Base-by-base conservation (phyloP, 208 protist genomes). In the Angomonas ambiguus region DNA sequence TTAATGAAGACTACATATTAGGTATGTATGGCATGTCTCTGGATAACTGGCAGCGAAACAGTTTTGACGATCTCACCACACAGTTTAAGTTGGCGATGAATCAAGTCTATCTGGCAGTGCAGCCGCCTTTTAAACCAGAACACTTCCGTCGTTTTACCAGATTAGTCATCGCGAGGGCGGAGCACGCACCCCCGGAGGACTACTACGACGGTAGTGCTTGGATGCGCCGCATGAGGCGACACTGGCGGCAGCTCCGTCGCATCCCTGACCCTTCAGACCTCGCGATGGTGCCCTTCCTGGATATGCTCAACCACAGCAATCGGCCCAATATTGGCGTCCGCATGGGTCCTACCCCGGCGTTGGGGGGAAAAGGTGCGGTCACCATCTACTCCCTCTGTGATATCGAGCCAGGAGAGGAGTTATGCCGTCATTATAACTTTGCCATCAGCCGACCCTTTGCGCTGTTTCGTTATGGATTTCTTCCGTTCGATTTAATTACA, bases 381-480 rank as follows among this genome's bases (percentile, higher is more conserved):
- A 96, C 91, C 2, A 73, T 96, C 60, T 87, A 80, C 62, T 82
- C 91, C 4, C 69, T 96, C 30, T 63, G 71, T 5, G 58, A 78
- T n/a, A 79, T 96, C 34, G 20, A 57, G 27, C 85, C 87, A 4
- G 91, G 91, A 2, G 79, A 92, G 35, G 91, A 94, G 78, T 68
- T 96, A 18, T 96, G 91, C 65, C 76, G 91, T n/a, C 91, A 96
- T 72, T 96, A 96, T 78, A 96, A 96, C 78, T 94, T 96, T 66
- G 85, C 85, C 33, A 72, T 96, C 30, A 87, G 74, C 45, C 78
- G 91, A 2, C 76, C 83, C 13, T 84, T 76, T 41, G 87, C 91
- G 24, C 81, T 94, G 31, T 96, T 96, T 61, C 87, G 91, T 51
- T 96, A 96, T 73, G 91, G 91, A 30, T 96, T 96, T 59, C 71